Percentiles rank a stretch among this genome's conserved stretches.
phyloP scores from a whole-genome alignment of 495 filamentous ascomycete species.

The Usnea hakonensis region DNA sequence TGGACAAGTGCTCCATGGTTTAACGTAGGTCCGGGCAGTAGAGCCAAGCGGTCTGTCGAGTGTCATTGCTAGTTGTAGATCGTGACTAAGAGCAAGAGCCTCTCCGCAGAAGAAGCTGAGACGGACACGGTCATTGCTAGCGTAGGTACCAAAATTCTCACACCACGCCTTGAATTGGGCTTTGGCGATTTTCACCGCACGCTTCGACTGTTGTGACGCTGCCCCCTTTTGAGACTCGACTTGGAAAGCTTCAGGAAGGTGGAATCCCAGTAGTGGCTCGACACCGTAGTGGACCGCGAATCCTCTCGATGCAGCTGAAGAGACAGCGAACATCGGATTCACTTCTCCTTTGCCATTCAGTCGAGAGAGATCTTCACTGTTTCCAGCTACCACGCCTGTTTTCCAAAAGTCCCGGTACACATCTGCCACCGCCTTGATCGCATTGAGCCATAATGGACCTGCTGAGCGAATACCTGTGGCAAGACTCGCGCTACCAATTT shows the following conservation, averaged over 20 bases:
- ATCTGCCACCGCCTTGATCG: slow-evolving; percentile 23
- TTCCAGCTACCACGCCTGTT: slow-evolving; percentile 25
- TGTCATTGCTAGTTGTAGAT: slow-evolving; percentile 28
- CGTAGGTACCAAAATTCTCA: slow-evolving; percentile 22
- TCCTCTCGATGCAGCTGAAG: slow-evolving; percentile 6
- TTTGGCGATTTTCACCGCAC: slow-evolving; percentile 18
- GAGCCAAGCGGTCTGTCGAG: slow-evolving; percentile 15
- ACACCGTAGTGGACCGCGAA: slow-evolving; percentile 36
- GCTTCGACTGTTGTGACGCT: slow-evolving; percentile 25
- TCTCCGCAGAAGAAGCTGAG: slow-evolving; percentile 41
- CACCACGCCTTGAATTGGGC: slow-evolving; percentile 31
- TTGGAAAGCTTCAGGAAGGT: slow-evolving; percentile 24
- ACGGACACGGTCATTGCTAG: slow-evolving; percentile 22
- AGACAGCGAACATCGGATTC: slow-evolving; percentile 26
- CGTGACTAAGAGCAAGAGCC: slow-evolving; percentile 39
- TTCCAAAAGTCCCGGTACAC: slow-evolving; percentile 33
- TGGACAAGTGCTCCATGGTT: slow-evolving; percentile 16
- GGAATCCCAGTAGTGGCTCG: slow-evolving; percentile 40
- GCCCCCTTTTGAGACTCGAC: neutral
- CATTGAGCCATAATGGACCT: slow-evolving; percentile 20
- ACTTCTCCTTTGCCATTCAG: neutral
- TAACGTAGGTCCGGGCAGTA: slow-evolving; percentile 8
- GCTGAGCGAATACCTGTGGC: slow-evolving; percentile 26
- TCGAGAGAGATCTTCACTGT: slow-evolving; percentile 3
- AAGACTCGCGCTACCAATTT: neutral